A percentile compares a stretch with the other conserved stretches of the same genome.
phyloP scores from a whole-genome alignment of 371 early-diverging fungal species.

The Mucor saturninus region DNA sequence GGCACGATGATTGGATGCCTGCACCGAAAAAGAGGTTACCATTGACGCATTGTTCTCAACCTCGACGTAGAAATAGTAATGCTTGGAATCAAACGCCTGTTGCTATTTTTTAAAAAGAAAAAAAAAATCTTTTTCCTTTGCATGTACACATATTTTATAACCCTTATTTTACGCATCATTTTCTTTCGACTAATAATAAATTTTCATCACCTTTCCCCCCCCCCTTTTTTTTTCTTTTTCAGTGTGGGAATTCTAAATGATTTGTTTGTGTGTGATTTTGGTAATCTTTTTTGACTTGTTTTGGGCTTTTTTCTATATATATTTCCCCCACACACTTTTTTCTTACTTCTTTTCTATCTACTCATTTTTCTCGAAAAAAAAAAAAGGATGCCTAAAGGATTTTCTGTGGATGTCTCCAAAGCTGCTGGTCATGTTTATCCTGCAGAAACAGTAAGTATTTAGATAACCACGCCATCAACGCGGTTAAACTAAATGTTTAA shows the following conservation, averaged over 20 bases:
- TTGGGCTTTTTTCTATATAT: background rate
- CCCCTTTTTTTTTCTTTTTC: background rate
- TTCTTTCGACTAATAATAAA: background rate
- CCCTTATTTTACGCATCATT: background rate
- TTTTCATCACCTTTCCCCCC: background rate
- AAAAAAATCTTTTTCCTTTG: background rate
- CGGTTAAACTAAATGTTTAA: too few species aligned
- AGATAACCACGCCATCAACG: background rate
- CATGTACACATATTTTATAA: background rate
- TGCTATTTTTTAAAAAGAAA: background rate
- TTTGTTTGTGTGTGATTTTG: slow-evolving; percentile 8
- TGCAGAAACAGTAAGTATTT: slow-evolving; percentile 12
- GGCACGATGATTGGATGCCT: background rate
- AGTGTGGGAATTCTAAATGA: background rate
- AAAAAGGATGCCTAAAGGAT: slow-evolving; percentile 27
- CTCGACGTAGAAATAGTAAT: background rate
- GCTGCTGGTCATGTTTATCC: slow-evolving; percentile 27
- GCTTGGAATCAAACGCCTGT: background rate
- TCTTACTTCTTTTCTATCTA: background rate
- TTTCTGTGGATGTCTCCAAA: slow-evolving; percentile 31
- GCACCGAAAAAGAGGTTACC: slow-evolving; percentile 2
- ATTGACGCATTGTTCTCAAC: background rate
- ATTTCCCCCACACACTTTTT: background rate
- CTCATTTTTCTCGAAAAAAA: background rate
- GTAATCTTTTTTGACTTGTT: slow-evolving; percentile 9